Conservation (phyloP, 257 asterid species). For the Solanum rostratum region DNA sequence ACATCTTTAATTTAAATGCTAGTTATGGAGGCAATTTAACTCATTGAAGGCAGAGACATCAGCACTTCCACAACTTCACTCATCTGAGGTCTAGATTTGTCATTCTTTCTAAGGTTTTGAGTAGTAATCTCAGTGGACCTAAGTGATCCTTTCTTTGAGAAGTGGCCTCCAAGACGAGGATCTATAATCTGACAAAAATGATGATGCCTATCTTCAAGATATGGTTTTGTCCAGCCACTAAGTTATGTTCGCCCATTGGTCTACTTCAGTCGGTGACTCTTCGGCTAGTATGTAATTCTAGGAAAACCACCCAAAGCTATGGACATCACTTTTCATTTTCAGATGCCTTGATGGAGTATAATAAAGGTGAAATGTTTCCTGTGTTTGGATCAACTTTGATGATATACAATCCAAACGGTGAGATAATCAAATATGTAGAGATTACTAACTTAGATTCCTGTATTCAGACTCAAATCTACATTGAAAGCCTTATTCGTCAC, state of each 20-base stretch:
- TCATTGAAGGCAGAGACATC: slow-evolving; percentile 45
- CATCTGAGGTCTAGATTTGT: slow-evolving; percentile 60
- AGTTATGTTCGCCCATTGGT: slow-evolving; percentile 51
- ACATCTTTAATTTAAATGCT: slow-evolving; percentile 1
- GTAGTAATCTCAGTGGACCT: slow-evolving; percentile 2
- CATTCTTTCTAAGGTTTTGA: slow-evolving; percentile 52
- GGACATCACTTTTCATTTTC: slow-evolving; percentile 71
- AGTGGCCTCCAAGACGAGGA: slow-evolving; percentile 28
- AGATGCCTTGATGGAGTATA: slow-evolving; percentile 41
- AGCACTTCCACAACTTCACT: slow-evolving; percentile 62
- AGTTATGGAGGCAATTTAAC: slow-evolving; percentile 50
- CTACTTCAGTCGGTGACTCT: slow-evolving; percentile 63
- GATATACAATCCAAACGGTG: slow-evolving; percentile 15
- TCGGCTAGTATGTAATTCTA: slow-evolving; percentile 50
- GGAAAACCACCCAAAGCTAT: slow-evolving; percentile 72
- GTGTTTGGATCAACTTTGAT: slow-evolving; percentile 13
- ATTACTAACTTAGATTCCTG: neutral
- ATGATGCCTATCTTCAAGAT: slow-evolving; percentile 41
- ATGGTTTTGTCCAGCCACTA: slow-evolving; percentile 60
- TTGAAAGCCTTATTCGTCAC: slow-evolving; percentile 32
- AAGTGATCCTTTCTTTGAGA: too few species aligned
- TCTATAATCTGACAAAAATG: slow-evolving; percentile 52
- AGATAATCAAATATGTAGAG: slow-evolving; percentile 16
- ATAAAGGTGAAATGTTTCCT: slow-evolving; percentile 20
- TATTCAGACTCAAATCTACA: slow-evolving; percentile 2